Evolutionary conservation across 345 rosid species (phyloP), one percentile per base, ranked within the genome.

Genomic region (Corchorus olitorius): DNA sequence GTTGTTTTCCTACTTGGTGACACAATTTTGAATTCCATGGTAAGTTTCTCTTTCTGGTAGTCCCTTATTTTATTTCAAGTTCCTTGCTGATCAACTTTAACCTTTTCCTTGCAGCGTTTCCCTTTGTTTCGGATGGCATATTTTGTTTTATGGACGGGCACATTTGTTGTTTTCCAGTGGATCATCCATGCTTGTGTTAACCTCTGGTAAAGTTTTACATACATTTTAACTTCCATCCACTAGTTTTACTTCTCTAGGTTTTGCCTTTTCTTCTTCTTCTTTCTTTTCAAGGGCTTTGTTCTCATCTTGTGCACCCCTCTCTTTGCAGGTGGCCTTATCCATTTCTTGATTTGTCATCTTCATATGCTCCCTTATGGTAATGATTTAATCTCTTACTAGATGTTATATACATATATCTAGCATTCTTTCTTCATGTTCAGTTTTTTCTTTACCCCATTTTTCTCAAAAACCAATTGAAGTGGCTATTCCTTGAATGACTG

Each of bases 311-410:
- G 8, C 59, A 34, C 74, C 15, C 70, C n/a, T 72, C 67, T 66
- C 83, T 76, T 63, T 72, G 45, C 78, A 95, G 99, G 98, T 96
- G 98, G 99, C 98, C 98, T 4, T 96, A 96, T 84, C 88, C 93
- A 39, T 92, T 96, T 82, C 93, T 93, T 27, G 97, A 94, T 84
- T 75, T 96, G 74, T 89, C 97, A 60, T 82, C 91, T 35, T 48
- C 88, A 4, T 86, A 84, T 70, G 93, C 99, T 67, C 95, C 97
- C 16, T 68, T 93, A 75, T 93, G 99, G 99, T 96, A 90, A 46
- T 86, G 14, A 5, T 20, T 49, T 58, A 22, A 52, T 15, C 73
- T 20, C 39, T 53, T 53, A 15, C 9, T 6, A 43, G 22, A 22
- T 11, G 6, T 5, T 1, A 65, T 2, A 35, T 9, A 22, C 12